phyloP scores from a whole-genome alignment of 768 basidiomycete genomes.

The Russula foetens region DNA sequence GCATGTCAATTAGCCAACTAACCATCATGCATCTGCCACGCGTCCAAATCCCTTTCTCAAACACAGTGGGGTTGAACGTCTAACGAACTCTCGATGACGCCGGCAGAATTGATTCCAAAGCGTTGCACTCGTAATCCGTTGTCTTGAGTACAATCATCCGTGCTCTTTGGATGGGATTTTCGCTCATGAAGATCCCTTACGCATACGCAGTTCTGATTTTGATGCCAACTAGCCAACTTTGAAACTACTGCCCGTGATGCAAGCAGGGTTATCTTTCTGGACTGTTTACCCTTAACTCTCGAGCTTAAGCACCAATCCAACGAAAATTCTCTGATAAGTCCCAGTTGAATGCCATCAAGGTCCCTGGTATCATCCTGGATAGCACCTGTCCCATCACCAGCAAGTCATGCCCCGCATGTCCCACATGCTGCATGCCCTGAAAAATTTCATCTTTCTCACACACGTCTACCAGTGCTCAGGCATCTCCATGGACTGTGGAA shows the following conservation, averaged over 20 bases:
- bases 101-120: neutral
- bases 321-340: neutral
- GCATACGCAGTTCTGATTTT: neutral
- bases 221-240: neutral
- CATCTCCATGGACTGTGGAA: slow-evolving; percentile 5
- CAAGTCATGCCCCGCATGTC: neutral
- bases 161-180: too few species aligned
- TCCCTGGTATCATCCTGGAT: neutral
- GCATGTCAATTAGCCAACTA: too few species aligned
- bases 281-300: neutral
- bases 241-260: neutral
- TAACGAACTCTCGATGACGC: too few species aligned
- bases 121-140: neutral
- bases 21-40: too few species aligned
- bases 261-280: neutral
- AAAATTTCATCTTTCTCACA: neutral
- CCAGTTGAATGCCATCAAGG: slow-evolving; percentile 2
- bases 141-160: neutral
- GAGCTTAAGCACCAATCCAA: neutral
- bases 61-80: too few species aligned
- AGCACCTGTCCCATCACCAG: neutral
- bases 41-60: too few species aligned
- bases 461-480: neutral
- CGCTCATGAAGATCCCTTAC: neutral
- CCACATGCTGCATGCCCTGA: neutral